Conservation (phyloP, 257 asterid species). For the Solanum sitiens region DNA sequence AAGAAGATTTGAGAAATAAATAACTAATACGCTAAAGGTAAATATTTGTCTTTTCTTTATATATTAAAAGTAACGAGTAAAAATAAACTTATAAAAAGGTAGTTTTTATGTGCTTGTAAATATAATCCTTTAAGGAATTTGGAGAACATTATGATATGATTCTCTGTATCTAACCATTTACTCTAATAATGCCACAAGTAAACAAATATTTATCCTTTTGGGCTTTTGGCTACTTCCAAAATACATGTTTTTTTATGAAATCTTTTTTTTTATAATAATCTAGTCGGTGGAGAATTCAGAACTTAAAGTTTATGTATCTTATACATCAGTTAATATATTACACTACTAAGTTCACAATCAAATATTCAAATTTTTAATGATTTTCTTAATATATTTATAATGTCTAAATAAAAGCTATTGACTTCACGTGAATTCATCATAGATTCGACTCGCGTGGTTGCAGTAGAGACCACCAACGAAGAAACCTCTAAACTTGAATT, state of each 20-base stretch:
- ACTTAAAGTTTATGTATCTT: background rate
- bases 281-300: background rate
- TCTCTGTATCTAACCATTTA: background rate
- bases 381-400: background rate
- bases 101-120: background rate
- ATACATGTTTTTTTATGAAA: background rate
- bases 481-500: constrained; percentile 8
- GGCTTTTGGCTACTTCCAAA: background rate
- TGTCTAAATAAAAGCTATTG: background rate
- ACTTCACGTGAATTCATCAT: background rate
- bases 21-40: no score
- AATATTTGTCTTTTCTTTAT: background rate
- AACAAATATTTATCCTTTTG: background rate
- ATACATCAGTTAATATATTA: background rate
- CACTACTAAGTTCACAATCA: background rate
- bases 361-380: background rate
- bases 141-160: background rate
- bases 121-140: background rate
- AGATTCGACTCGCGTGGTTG: background rate
- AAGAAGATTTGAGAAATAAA: no score
- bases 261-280: background rate
- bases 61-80: no score
- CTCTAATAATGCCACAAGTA: background rate
- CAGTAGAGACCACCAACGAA: background rate
- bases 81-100: rapidly evolving